Evolutionary conservation across 1,284 basidiomycete genomes (phyloP).

Genomic region (Puccinia coronata): DNA sequence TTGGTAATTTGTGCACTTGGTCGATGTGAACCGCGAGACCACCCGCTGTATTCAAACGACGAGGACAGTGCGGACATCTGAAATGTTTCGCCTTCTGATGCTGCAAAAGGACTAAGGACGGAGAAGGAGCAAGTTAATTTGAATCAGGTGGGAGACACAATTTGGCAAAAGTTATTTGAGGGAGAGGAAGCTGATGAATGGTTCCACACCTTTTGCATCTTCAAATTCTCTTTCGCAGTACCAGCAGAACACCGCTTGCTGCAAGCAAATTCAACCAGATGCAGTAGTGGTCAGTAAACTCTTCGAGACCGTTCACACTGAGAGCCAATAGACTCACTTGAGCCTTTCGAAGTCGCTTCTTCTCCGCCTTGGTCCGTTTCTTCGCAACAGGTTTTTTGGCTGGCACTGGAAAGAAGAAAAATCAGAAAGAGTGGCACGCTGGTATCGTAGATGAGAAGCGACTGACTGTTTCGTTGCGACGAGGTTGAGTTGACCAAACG

Average conservation of each 20-base stretch:
- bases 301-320: background rate
- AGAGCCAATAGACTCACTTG: conserved; percentile 35
- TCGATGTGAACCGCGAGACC: conserved; percentile 98
- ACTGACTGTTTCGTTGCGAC: background rate
- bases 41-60: conserved; percentile 92
- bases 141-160: conserved; percentile 2
- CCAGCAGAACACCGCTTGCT: conserved; percentile 68
- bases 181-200: conserved; percentile 5
- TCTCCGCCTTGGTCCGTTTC: conserved; percentile 50
- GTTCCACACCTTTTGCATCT: conserved; percentile 80
- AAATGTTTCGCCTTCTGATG: conserved; percentile 99
- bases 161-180: conserved; percentile 38
- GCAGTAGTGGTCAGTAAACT: background rate
- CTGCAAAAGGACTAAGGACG: conserved; percentile 79
- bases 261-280: background rate
- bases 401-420: conserved; percentile 23
- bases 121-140: background rate
- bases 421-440: background rate
- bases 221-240: conserved; percentile 98
- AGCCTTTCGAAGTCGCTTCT: conserved; percentile 49
- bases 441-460: background rate
- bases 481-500: too few relatives aligned
- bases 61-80: conserved; percentile 92
- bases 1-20: conserved; percentile 96
- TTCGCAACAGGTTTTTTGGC: conserved; percentile 48